Percentiles rank a stretch among this genome's conserved stretches.
Evolutionary conservation across 148 eudicot genomes (phyloP).

Genomic region (Cornus suecica): DNA sequence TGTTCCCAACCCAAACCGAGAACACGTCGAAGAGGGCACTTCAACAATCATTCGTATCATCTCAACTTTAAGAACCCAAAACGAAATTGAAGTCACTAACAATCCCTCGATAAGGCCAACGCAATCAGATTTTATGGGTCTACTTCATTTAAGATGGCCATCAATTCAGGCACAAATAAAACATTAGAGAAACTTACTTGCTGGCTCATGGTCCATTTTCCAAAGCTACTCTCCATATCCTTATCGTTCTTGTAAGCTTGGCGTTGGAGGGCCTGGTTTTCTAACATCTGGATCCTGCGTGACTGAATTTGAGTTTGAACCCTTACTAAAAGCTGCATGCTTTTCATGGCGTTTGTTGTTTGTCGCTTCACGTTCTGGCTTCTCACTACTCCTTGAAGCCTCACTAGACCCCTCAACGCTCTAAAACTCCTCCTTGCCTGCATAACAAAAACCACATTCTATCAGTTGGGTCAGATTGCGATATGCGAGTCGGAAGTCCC

Average conservation of each 20-base stretch:
- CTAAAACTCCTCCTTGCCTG: conserved; percentile 87
- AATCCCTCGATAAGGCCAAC: background rate
- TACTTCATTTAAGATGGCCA: background rate
- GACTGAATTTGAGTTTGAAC: conserved; percentile 94
- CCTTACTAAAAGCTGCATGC: conserved; percentile 85
- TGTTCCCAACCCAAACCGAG: background rate
- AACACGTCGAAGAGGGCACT: background rate
- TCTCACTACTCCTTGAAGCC: conserved; percentile 90
- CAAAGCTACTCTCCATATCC: conserved; percentile 49
- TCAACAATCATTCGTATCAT: background rate
- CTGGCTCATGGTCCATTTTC: conserved; percentile 61
- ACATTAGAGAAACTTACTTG: conserved; percentile 7
- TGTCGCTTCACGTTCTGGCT: conserved; percentile 83
- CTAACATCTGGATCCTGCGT: conserved; percentile 82
- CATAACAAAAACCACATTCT: conserved; percentile 4
- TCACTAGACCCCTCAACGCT: conserved; percentile 79
- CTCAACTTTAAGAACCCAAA: background rate
- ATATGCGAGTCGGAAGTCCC: background rate
- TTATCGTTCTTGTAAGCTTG: conserved; percentile 53
- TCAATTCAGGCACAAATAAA: background rate
- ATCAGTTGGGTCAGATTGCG: background rate
- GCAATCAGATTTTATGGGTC: background rate
- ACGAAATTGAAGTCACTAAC: background rate
- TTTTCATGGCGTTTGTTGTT: conserved; percentile 83
- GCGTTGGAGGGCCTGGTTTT: conserved; percentile 64